Conservation (phyloP, 2,329 filamentous ascomycete genomes). For the Macrophomina tecta region DNA sequence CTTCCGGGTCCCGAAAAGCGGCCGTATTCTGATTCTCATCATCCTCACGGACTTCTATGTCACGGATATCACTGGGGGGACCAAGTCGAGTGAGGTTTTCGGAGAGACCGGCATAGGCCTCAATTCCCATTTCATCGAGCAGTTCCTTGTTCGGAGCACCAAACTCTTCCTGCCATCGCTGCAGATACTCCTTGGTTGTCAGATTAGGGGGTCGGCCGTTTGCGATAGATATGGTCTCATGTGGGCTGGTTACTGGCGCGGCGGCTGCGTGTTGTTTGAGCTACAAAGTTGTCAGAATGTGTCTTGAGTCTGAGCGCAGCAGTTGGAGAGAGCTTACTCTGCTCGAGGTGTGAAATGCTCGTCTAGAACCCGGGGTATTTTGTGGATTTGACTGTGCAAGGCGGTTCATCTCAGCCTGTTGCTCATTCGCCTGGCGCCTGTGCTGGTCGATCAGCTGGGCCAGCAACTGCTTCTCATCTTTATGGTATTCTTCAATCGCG, state of each 20-base stretch:
- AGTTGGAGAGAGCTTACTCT: not conserved
- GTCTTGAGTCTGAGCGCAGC: not conserved
- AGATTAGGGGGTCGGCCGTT: not conserved
- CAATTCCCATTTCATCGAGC: conserved; percentile 38
- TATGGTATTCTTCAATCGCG: not conserved
- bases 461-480: not conserved
- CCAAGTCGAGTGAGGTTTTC: conserved; percentile 20
- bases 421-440: conserved; percentile 3
- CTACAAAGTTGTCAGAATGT: not conserved
- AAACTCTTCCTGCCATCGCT: conserved; percentile 52
- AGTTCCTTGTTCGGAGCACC: conserved; percentile 40
- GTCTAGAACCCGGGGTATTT: not conserved
- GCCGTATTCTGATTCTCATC: not conserved
- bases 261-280: conserved; percentile 3
- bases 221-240: not conserved
- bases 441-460: conserved; percentile 1
- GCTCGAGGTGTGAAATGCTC: conserved; percentile 10
- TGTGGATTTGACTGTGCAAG: not conserved
- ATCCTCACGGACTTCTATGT: not conserved
- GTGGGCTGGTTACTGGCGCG: not conserved
- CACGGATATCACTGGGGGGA: conserved; percentile 2
- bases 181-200: conserved; percentile 39
- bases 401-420: not conserved
- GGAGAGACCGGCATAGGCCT: conserved; percentile 29
- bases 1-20: conserved; percentile 35